phyloP scores from a whole-genome alignment of 768 basidiomycete species.

The Amanita pseudoporphyria region DNA sequence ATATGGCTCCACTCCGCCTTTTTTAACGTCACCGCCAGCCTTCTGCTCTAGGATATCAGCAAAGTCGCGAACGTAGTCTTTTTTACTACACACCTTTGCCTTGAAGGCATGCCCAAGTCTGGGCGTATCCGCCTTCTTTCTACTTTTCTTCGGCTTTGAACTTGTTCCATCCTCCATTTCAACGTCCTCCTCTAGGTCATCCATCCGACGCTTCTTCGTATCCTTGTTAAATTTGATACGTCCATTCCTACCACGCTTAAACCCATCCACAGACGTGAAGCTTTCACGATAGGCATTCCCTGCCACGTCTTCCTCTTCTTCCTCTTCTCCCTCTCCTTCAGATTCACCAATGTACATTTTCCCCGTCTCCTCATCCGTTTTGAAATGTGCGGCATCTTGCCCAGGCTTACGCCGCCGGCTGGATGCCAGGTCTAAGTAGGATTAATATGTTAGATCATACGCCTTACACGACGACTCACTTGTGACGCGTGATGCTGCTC shows the following conservation, averaged over 20 bases:
- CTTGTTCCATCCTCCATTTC: conserved; percentile 68
- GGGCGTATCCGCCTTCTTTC: conserved; percentile 34
- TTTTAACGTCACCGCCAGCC: conserved; percentile 92
- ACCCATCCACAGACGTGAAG: conserved; percentile 81
- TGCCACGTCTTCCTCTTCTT: conserved; percentile 40
- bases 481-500: conserved; percentile 60
- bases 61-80: conserved; percentile 4
- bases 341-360: conserved; percentile 69
- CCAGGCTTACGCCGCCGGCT: conserved; percentile 67
- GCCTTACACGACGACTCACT: conserved; percentile 36
- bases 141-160: conserved; percentile 39
- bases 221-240: conserved; percentile 94
- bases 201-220: conserved; percentile 84
- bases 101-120: conserved; percentile 84
- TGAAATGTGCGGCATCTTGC: conserved; percentile 80
- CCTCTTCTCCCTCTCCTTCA: conserved; percentile 36
- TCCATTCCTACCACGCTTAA: conserved; percentile 76
- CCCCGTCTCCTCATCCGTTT: conserved; percentile 75
- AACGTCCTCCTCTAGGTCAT: conserved; percentile 48
- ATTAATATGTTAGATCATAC: not conserved
- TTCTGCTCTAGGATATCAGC: conserved; percentile 40
- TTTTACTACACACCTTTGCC: conserved; percentile 63
- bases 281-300: conserved; percentile 81
- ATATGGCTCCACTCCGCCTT: conserved; percentile 81
- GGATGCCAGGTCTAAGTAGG: conserved; percentile 28